phyloP scores from a whole-genome alignment of 306 rosid genomes.

The Pyrus pyrifolia region DNA sequence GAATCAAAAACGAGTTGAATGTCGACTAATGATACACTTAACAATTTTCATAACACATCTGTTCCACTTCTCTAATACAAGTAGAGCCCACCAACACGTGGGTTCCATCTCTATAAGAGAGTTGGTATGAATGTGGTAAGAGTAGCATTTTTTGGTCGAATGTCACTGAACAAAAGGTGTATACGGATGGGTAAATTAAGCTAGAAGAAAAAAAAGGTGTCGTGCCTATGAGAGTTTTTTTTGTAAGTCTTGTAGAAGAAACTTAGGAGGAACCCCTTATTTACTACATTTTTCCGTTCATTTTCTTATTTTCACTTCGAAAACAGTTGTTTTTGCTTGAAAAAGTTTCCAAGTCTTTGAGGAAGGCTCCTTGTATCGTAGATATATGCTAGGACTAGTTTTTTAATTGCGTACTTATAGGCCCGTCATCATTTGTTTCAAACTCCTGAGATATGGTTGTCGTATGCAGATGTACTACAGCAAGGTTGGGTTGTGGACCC shows the following conservation, averaged over 20 bases:
- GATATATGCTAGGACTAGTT: neutral
- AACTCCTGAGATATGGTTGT: constrained; percentile 1
- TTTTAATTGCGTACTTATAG: neutral
- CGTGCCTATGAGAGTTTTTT: neutral
- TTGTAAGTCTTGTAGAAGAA: neutral
- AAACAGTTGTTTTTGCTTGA: neutral
- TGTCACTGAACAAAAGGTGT: neutral
- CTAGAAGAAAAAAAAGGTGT: neutral
- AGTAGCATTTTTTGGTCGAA: too few relatives aligned
- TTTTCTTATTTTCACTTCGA: neutral
- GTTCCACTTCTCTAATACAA: too few relatives aligned
- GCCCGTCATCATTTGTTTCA: neutral
- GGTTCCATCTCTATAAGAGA: too few relatives aligned
- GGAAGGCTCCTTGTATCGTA: neutral
- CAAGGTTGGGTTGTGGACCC: constrained; percentile 78
- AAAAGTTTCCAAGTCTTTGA: neutral
- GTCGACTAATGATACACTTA: too few relatives aligned
- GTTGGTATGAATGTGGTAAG: too few relatives aligned
- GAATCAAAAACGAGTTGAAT: neutral
- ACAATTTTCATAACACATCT: too few relatives aligned
- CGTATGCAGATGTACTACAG: constrained; percentile 46
- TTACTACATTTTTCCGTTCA: neutral
- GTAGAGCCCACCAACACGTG: too few relatives aligned
- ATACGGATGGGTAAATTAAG: neutral
- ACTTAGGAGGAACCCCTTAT: neutral